These are phyloP conservation scores for Tritrichomonas musculus DNA, from an alignment of 208 protist species.

Conservation along the genomic window DNA sequence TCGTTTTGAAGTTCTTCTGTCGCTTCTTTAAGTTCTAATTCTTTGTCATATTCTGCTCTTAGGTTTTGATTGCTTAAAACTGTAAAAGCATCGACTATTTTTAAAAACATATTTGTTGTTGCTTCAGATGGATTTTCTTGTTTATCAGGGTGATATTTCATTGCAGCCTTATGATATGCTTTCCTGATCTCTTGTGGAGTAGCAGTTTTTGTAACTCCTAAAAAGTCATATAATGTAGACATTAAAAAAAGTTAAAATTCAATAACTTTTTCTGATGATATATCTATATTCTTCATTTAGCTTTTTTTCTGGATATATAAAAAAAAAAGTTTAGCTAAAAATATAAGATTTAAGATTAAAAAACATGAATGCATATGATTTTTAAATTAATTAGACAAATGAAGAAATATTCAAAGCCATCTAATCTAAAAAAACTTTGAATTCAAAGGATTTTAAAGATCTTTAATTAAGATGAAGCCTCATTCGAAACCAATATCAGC, in stretches of 20 bases:
- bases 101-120: background rate
- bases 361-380: no score
- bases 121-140: background rate
- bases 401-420: no score
- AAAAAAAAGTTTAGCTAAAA: no score
- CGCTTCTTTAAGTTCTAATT: background rate
- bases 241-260: background rate
- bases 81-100: background rate
- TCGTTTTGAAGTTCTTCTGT: background rate
- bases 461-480: no score
- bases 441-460: no score
- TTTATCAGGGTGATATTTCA: background rate
- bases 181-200: background rate
- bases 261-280: no score
- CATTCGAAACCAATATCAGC: no score
- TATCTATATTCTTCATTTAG: no score
- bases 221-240: background rate
- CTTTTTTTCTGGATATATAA: no score
- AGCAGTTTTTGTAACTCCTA: background rate
- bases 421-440: no score
- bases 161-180: background rate
- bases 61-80: background rate
- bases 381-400: no score
- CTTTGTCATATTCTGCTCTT: background rate
- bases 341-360: no score